Percentiles rank a stretch among this genome's conserved stretches.
These are phyloP conservation scores for Cucurbita pepo DNA, from an alignment of 306 rosid species.

Conservation along the genomic window DNA sequence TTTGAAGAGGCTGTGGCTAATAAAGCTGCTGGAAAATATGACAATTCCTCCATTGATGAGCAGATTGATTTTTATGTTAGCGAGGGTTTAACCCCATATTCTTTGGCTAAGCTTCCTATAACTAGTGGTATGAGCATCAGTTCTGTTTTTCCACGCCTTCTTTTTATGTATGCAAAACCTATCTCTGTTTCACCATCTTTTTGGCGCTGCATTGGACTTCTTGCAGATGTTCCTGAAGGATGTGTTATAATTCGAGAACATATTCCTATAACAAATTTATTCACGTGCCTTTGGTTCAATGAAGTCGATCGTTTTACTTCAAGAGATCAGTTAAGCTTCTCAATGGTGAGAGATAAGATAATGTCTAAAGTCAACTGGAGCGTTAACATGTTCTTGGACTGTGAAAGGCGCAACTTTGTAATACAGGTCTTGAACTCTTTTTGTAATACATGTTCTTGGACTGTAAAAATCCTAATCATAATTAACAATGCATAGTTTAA, in stretches of 20 bases:
- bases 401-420: constrained; percentile 93
- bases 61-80: constrained; percentile 64
- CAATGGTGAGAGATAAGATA: constrained; percentile 77
- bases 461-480: constrained; percentile 36
- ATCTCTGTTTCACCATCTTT: background rate
- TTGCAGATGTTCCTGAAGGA: constrained; percentile 96
- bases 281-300: constrained; percentile 95
- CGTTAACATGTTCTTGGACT: constrained; percentile 75
- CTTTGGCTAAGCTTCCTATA: constrained; percentile 72
- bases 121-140: constrained; percentile 52
- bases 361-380: constrained; percentile 66
- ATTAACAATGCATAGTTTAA: background rate
- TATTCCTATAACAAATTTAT: constrained; percentile 79
- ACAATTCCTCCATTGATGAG: constrained; percentile 64
- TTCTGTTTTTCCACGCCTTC: background rate
- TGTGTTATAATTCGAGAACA: constrained; percentile 87
- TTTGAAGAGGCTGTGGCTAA: constrained; percentile 96
- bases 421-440: constrained; percentile 46
- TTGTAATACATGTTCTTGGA: constrained; percentile 54
- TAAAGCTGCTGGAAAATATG: constrained; percentile 80
- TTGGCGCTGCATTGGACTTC: background rate
- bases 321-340: constrained; percentile 89
- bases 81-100: constrained; percentile 78
- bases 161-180: background rate
- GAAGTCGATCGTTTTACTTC: constrained; percentile 96